Conservation (phyloP, 2,329 filamentous ascomycete species). For the Aspergillus texensis region DNA sequence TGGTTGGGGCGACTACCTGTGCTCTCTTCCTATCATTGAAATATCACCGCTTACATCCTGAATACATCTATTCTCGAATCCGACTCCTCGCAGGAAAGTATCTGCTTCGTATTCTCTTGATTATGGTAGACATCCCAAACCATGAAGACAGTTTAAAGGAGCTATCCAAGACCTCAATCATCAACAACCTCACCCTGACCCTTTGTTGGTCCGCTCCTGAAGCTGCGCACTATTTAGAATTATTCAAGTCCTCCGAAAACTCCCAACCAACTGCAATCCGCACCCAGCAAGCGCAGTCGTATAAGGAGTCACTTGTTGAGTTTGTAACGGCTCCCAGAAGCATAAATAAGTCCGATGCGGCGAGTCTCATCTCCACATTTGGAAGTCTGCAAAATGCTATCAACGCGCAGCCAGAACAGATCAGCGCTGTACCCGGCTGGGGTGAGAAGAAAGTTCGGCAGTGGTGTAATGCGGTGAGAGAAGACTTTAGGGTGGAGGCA, state of each 20-base stretch:
- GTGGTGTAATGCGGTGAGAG: slow-evolving; percentile 80
- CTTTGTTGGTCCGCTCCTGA: slow-evolving; percentile 94
- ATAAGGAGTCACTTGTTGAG: slow-evolving; percentile 84
- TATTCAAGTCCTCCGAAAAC: slow-evolving; percentile 94
- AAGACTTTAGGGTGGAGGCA: slow-evolving; percentile 78
- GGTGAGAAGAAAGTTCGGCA: slow-evolving; percentile 90
- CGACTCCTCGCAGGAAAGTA: slow-evolving; percentile 82
- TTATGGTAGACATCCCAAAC: slow-evolving; percentile 93
- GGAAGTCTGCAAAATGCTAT: slow-evolving; percentile 84
- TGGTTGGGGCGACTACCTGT: slow-evolving; percentile 83
- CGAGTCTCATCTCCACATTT: slow-evolving; percentile 87
- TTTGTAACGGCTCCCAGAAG: slow-evolving; percentile 88
- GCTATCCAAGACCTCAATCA: slow-evolving; percentile 84
- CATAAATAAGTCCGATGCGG: slow-evolving; percentile 92
- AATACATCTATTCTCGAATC: slow-evolving; percentile 96
- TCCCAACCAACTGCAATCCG: slow-evolving; percentile 80
- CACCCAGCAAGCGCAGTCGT: slow-evolving; percentile 79
- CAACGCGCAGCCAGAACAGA: slow-evolving; percentile 84
- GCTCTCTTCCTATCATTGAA: slow-evolving; percentile 92
- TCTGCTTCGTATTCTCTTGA: slow-evolving; percentile 79
- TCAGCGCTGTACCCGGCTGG: slow-evolving; percentile 86
- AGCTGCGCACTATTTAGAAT: slow-evolving; percentile 87
- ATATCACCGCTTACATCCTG: slow-evolving; percentile 94
- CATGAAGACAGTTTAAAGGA: slow-evolving; percentile 90
- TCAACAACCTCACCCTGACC: slow-evolving; percentile 90